These are phyloP conservation scores for Castanea sativa DNA, from an alignment of 306 rosid species.

Conservation along the genomic window DNA sequence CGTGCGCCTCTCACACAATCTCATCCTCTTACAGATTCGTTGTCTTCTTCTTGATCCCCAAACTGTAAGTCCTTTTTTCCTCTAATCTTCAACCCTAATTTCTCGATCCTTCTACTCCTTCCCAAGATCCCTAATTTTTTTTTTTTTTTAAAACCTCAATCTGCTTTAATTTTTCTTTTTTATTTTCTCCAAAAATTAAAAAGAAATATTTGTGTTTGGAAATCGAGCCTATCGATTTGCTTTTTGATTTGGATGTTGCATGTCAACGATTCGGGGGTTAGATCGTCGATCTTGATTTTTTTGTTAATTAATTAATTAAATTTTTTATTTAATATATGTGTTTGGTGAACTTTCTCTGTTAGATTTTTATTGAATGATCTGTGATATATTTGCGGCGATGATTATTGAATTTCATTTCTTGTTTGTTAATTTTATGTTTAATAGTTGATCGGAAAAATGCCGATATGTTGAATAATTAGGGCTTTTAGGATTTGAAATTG, in stretches of 20 bases:
- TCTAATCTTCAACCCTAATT: slow-evolving; percentile 33
- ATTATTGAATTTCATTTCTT: not conserved
- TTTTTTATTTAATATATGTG: not conserved
- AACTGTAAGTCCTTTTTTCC: slow-evolving; percentile 57
- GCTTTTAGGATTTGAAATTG: slow-evolving; percentile 18
- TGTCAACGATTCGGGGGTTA: slow-evolving; percentile 19
- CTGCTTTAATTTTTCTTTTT: not conserved
- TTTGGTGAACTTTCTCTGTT: not conserved
- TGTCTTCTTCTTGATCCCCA: slow-evolving; percentile 54
- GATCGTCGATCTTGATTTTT: slow-evolving; percentile 26
- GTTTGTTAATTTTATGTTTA: not conserved
- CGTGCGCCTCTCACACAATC: slow-evolving; percentile 65
- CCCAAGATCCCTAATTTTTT: slow-evolving; percentile 61
- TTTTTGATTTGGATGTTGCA: not conserved
- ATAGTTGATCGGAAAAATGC: not conserved
- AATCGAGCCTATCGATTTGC: not conserved
- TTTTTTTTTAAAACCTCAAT: not conserved
- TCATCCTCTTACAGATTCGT: slow-evolving; percentile 59
- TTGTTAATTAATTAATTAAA: not conserved
- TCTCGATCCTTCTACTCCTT: slow-evolving; percentile 8
- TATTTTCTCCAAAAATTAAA: not conserved
- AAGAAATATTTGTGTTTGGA: not conserved
- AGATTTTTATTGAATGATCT: slow-evolving; percentile 32
- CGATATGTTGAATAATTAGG: not conserved
- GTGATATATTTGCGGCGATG: slow-evolving; percentile 4